A percentile compares a stretch with the other conserved stretches of the same genome.
Evolutionary conservation across 345 rosid species (phyloP).

Genomic region (Rhodamnia argentea): DNA sequence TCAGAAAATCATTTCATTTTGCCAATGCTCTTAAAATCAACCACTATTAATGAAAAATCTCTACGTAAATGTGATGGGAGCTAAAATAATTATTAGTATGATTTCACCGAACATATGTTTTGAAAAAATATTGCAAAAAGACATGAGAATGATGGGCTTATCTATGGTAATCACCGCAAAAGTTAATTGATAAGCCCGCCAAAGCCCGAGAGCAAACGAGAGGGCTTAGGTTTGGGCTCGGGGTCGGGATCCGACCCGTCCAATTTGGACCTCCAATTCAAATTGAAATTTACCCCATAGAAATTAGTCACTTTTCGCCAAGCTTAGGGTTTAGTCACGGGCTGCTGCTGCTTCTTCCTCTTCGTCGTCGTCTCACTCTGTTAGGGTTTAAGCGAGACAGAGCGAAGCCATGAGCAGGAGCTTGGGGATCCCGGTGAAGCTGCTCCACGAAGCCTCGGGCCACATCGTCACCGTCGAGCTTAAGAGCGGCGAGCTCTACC

Average conservation of each 20-base stretch:
- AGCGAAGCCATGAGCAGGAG: slow-evolving; percentile 13
- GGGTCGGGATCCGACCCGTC: not conserved
- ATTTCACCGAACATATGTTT: not conserved
- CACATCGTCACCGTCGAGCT: slow-evolving; percentile 16
- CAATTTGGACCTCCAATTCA: not conserved
- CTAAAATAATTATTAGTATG: not conserved
- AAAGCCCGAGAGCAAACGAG: not conserved
- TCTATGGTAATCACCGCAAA: not conserved
- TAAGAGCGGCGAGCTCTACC: slow-evolving; percentile 16
- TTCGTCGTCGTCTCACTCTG: not conserved
- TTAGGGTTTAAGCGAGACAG: not conserved
- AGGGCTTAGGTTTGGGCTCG: not conserved
- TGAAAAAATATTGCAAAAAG: not conserved
- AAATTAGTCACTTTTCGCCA: not conserved
- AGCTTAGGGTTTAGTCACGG: not conserved
- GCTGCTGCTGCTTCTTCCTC: not conserved
- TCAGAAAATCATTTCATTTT: no score
- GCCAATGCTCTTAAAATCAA: no score
- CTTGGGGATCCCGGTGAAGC: slow-evolving; percentile 19
- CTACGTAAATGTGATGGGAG: no score
- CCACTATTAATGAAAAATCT: no score
- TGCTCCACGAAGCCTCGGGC: slow-evolving; percentile 15
- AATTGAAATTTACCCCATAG: not conserved
- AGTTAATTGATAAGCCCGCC: not conserved
- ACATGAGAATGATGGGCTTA: not conserved